Base-by-base conservation (phyloP, 1,284 basidiomycete species). In the Stygiomarasmius scandens region DNA sequence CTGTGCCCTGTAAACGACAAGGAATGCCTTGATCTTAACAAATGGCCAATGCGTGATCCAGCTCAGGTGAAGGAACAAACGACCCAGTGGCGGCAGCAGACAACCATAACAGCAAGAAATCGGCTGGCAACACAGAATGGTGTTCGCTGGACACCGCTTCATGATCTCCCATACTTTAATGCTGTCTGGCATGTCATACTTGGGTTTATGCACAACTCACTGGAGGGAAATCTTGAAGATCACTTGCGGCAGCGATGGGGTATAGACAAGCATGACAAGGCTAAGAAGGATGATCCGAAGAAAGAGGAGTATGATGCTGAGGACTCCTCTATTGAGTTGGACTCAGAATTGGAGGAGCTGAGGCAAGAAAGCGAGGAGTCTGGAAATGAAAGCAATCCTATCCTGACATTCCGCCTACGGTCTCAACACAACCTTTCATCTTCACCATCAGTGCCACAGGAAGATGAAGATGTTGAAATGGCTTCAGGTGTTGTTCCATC, bases 171-270 rank as follows among this genome's bases (percentile, higher is more conserved):
- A 27, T 60, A 64, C 46, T 59, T 52, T 24, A 49, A 62, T 52
- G 55, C 55, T 23, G 58, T 63, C 14, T n/a, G 22, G 14, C 49
- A 63, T 53, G 49, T 53, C 6, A 36, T 64, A 14, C 45, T 64
- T 22, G 63, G 63, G 12, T 54, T 52, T 22, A 58, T 58, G 56
- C 52, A 58, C 41, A 58, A 58, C 49, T 23, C 22, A 11, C 24
- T 58, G 22, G 63, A 64, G 49, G 63, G 63, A 41, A 22, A 54
- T 22, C 46, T 63, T 4, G 54, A 60, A 34, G 27, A 58, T 49
- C 63, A 64, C 38, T 29, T 58, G 20, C 53, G 61, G 9, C 32
- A 34, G 16, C 43, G 55, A 10, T 64, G 61, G 61, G 61, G 55
- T 19, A 38, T 62, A 8, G 61, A 58, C 16, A 27, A 6, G 44